phyloP scores from a whole-genome alignment of 352 stramenopile genomes.

The Saprolegnia parasitica region DNA sequence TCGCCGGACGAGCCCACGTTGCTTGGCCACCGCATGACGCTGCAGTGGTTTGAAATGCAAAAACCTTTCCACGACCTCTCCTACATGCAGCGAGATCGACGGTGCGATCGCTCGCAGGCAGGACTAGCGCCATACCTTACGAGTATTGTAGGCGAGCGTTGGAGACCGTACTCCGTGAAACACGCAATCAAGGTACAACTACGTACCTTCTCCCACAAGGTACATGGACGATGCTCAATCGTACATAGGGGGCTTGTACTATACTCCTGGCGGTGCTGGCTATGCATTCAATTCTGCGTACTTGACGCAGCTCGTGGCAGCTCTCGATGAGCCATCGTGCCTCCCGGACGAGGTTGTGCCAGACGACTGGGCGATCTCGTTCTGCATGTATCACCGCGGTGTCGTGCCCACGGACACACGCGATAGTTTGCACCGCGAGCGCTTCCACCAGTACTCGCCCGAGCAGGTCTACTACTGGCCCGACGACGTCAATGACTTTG shows the following conservation, averaged over 20 bases:
- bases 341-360: slow-evolving; percentile 62
- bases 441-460: slow-evolving; percentile 82
- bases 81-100: neutral
- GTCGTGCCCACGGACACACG: slow-evolving; percentile 62
- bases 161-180: neutral
- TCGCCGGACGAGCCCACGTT: slow-evolving; percentile 40
- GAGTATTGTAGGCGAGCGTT: neutral
- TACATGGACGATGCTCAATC: slow-evolving; percentile 37
- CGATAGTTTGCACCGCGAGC: slow-evolving; percentile 57
- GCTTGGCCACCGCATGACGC: slow-evolving; percentile 76
- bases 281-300: slow-evolving; percentile 84
- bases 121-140: no score
- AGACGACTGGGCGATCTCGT: slow-evolving; percentile 83
- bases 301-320: slow-evolving; percentile 51
- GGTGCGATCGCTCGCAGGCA: slow-evolving; percentile 4
- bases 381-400: slow-evolving; percentile 73
- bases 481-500: slow-evolving; percentile 60
- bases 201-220: slow-evolving; percentile 34
- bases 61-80: slow-evolving; percentile 2
- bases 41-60: slow-evolving; percentile 48
- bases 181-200: neutral
- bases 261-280: slow-evolving; percentile 77
- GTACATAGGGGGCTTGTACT: slow-evolving; percentile 51
- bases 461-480: slow-evolving; percentile 57
- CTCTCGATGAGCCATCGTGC: slow-evolving; percentile 68